Percentiles rank a stretch among this genome's conserved stretches.
Conservation (phyloP, 257 asterid genomes). For the Solanum bukasovii region DNA sequence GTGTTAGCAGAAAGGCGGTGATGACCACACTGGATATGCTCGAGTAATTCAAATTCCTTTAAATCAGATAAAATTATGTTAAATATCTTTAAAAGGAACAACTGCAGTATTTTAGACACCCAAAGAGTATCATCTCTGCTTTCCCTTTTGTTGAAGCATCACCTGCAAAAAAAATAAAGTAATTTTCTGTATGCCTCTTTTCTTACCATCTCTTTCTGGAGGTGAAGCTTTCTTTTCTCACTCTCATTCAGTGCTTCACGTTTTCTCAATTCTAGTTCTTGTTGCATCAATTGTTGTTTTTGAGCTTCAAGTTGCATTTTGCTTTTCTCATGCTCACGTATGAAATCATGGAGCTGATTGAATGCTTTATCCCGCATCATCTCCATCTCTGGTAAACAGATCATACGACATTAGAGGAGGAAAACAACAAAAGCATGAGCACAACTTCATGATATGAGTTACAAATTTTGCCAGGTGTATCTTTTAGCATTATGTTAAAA, state of each 20-base stretch:
- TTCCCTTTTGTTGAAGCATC: background rate
- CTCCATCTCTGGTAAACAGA: conserved; percentile 2
- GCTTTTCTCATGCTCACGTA: conserved; percentile 2
- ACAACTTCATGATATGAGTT: background rate
- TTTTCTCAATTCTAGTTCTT: background rate
- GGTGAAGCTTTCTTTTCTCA: conserved; percentile 5
- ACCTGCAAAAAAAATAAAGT: background rate
- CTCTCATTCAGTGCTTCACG: conserved; percentile 3
- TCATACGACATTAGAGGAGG: background rate
- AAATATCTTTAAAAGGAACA: background rate
- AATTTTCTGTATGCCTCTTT: background rate
- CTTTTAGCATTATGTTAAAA: background rate
- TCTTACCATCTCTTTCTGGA: conserved; percentile 6
- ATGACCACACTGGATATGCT: background rate
- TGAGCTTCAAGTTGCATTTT: background rate
- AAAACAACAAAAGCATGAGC: background rate
- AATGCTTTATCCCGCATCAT: conserved; percentile 5
- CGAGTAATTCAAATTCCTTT: background rate
- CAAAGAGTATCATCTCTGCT: background rate
- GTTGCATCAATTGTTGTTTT: background rate
- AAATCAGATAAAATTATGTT: background rate
- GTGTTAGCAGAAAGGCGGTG: background rate
- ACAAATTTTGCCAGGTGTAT: background rate
- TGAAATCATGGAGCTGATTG: background rate
- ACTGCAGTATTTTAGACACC: background rate